These are phyloP conservation scores for Quercus parvula DNA, from an alignment of 306 rosid genomes.

Conservation along the genomic window DNA sequence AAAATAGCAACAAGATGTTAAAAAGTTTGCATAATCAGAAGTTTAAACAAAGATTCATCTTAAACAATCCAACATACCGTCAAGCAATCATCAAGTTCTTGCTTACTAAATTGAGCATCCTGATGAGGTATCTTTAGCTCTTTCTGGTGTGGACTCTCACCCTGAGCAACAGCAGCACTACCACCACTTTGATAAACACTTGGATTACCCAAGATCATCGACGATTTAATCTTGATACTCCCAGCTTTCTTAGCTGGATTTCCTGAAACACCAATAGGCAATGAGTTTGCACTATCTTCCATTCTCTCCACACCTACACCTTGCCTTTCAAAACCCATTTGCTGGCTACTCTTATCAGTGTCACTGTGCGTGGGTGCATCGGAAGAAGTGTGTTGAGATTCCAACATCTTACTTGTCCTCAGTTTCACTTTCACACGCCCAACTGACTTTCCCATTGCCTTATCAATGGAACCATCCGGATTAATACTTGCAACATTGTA, in stretches of 20 bases:
- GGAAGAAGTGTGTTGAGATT: constrained; percentile 62
- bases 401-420: constrained; percentile 55
- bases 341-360: constrained; percentile 83
- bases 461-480: constrained; percentile 57
- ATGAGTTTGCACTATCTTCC: constrained; percentile 81
- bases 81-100: constrained; percentile 68
- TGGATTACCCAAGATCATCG: constrained; percentile 55
- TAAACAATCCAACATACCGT: constrained; percentile 42
- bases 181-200: constrained; percentile 32
- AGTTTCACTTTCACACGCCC: constrained; percentile 94
- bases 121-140: constrained; percentile 40
- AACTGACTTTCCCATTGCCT: constrained; percentile 45
- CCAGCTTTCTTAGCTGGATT: constrained; percentile 53
- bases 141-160: constrained; percentile 33
- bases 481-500: constrained; percentile 57
- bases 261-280: constrained; percentile 35
- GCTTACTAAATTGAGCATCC: constrained; percentile 50
- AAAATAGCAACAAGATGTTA: constrained; percentile 3
- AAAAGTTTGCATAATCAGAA: background rate
- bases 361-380: constrained; percentile 80
- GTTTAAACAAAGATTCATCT: constrained; percentile 8
- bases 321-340: constrained; percentile 56
- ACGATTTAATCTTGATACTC: constrained; percentile 74
- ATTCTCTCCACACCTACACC: constrained; percentile 43
- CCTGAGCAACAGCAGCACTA: constrained; percentile 23